Base-by-base conservation (phyloP, 2,329 filamentous ascomycete species). In the Harringtonia aguacate region DNA sequence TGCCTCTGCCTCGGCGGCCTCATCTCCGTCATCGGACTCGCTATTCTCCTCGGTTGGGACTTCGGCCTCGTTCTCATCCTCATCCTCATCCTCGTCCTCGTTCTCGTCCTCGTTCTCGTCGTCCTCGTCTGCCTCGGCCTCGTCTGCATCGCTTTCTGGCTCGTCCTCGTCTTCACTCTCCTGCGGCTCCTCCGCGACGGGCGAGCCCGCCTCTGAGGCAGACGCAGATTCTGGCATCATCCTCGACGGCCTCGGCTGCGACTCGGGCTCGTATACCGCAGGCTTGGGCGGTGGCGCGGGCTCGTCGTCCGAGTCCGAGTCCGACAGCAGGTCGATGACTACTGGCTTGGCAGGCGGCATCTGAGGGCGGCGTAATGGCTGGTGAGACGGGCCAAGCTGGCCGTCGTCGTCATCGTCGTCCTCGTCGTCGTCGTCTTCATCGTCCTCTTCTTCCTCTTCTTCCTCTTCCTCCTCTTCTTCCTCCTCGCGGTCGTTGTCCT, bases 311-410 rank as follows among this genome's bases (percentile, higher is more conserved):
- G n/a, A n/a, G 28, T 70, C 67, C 2, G 63, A 67, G 45, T 72
- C 67, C 1, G 68, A 69, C 8, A 72, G 55, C 10, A 73, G 52
- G 43, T 62, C 62, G 46, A 73, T 72, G 18, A 71, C 60, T 4
- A 70, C 60, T 20, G 36, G 21, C 18, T 43, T 9, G 20, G 39
- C 4, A 9, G 29, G 29, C 13, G 17, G 20, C 29, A 41, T 34
- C 17, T 8, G n/a, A n/a, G 38, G 27, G 10, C 28, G 39, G 12
- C 14, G 21, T 13, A 4, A 18, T 4, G 21, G 17, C 15, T 17
- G 14, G 8, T 17, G 37, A 33, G n/a, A 9, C 12, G 10, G 15
- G 14, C 24, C 20, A 12, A 38, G 40, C 20, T 39, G 36, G 4
- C 13, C 12, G 2, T 41, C 42, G 7, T 41, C 43, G 7, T 17